A percentile compares a stretch with the other conserved stretches of the same genome.
phyloP scores from a whole-genome alignment of 2,329 filamentous ascomycete species.

The Orbilia ellipsospora region DNA sequence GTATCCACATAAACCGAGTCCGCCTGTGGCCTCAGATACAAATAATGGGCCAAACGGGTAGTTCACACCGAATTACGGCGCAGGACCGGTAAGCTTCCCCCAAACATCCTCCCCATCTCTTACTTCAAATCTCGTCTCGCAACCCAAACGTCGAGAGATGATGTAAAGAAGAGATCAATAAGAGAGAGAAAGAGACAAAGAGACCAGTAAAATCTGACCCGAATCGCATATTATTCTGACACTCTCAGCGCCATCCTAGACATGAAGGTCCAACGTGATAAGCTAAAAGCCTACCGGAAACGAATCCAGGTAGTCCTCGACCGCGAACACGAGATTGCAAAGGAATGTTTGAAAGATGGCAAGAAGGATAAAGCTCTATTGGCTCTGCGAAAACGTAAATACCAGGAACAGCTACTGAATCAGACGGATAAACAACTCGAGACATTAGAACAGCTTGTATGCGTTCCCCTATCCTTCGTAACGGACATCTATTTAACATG shows the following conservation, averaged over 20 bases:
- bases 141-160: not conserved
- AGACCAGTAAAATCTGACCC: constrained; percentile 24
- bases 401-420: constrained; percentile 86
- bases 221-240: constrained; percentile 46
- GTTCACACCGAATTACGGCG: constrained; percentile 74
- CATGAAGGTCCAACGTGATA: constrained; percentile 97
- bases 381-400: constrained; percentile 93
- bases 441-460: constrained; percentile 81
- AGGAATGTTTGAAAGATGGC: constrained; percentile 80
- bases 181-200: not conserved
- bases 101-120: not conserved
- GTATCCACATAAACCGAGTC: not conserved
- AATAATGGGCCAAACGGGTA: constrained; percentile 73
- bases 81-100: constrained; percentile 82
- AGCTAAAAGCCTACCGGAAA: constrained; percentile 93
- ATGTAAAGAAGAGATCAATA: constrained; percentile 14
- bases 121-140: not conserved
- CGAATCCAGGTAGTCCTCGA: constrained; percentile 86
- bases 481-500: not conserved
- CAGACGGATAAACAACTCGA: constrained; percentile 95
- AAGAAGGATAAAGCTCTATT: constrained; percentile 85
- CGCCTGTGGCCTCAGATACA: not conserved
- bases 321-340: constrained; percentile 86
- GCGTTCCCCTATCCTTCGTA: not conserved
- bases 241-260: constrained; percentile 86